Base-by-base conservation (phyloP, 108 stramenopile species). In the Cyclostephanos tholiformis region DNA sequence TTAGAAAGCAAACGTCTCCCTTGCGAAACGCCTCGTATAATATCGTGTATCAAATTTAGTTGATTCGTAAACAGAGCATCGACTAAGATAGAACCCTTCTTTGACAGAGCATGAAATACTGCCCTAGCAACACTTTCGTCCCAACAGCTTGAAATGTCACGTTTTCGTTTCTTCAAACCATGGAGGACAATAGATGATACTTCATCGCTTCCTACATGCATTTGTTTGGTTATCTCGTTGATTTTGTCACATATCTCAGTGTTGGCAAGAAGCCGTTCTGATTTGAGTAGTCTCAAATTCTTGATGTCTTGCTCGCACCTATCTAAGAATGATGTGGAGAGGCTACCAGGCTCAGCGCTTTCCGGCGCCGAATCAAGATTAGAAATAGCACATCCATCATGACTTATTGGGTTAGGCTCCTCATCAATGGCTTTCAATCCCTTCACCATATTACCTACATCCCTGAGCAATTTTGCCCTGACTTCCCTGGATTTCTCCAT, bases 281-380 rank as follows among this genome's bases (percentile, higher is more conserved):
- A 85, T 64, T 91, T 91, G 19, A 74, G 57, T 10, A 87, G 62
- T 67, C 89, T 58, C 62, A 94, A 65, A 9, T 70, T 63, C 51
- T 85, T 84, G 14, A 92, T 49, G 11, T 89, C 86, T 20, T 74
- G 51, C 59, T 92, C 88, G 51, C 89, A 90, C 13, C 23, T 46
- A 30, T 85, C 79, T 6, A 91, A 67, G 56, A 89, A 75, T 65
- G 72, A 48, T n/a, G 35, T 35, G 9, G 77, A 69, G 32, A 83
- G 57, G 35, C 22, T 65, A 6, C 67, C 63, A 41, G 77, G 63
- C 53, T 50, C 76, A 17, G 30, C 10, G 35, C 32, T 30, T 19
- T 71, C 20, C 4, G 27, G 61, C 36, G 61, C 38, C 36, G 0
- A 4, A 22, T 62, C 61, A 1, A 22, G 61, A 41, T 62, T 8